phyloP scores from a whole-genome alignment of 495 filamentous ascomycete genomes.

The Collariella sp. region DNA sequence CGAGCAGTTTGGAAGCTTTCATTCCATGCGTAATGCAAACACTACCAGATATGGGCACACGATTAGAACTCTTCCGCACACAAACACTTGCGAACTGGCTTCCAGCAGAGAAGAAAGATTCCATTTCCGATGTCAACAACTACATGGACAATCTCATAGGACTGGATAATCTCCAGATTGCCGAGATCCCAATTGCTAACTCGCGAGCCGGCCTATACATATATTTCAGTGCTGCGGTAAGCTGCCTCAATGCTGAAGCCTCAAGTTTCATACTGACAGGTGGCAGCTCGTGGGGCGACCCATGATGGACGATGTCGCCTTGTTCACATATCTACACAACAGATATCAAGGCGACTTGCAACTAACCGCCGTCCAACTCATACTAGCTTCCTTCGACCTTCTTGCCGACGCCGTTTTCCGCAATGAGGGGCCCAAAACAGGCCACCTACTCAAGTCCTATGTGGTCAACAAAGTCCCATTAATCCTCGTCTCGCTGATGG shows the following conservation, averaged over 20 bases:
- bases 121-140: conserved; percentile 39
- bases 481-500: conserved; percentile 57
- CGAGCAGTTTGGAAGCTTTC: conserved; percentile 42
- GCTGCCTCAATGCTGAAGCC: conserved; percentile 11
- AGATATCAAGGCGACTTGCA: conserved; percentile 73
- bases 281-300: conserved; percentile 69
- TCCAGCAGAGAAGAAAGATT: conserved; percentile 39
- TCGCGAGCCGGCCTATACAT: conserved; percentile 87
- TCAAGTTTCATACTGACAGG: conserved; percentile 25
- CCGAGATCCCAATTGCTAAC: conserved; percentile 59
- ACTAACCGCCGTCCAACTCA: conserved; percentile 66
- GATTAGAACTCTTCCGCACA: conserved; percentile 46
- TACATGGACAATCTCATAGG: conserved; percentile 47
- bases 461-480: conserved; percentile 87
- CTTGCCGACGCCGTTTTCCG: conserved; percentile 78
- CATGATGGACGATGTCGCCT: conserved; percentile 66
- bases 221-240: conserved; percentile 79
- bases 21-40: conserved; percentile 45
- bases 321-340: conserved; percentile 71
- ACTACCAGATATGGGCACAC: conserved; percentile 39
- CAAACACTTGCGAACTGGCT: conserved; percentile 40
- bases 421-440: conserved; percentile 59
- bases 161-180: conserved; percentile 48
- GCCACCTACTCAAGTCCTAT: conserved; percentile 79
- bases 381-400: conserved; percentile 81